phyloP scores from a whole-genome alignment of 768 basidiomycete genomes.

The Psilocybe subaeruginosa region DNA sequence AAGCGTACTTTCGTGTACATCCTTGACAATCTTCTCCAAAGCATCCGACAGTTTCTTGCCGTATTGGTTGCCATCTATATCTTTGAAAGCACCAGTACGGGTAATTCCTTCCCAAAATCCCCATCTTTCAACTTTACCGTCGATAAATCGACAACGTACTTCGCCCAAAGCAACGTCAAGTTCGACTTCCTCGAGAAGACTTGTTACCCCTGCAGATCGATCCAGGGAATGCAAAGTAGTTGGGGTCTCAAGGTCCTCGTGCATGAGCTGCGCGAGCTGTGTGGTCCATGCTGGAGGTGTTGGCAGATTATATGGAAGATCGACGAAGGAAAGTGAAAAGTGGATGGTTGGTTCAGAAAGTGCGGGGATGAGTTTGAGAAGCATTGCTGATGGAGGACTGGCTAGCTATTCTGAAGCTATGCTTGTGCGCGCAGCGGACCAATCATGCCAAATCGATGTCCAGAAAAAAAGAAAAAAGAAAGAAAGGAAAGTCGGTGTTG shows the following conservation, averaged over 20 bases:
- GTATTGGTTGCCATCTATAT: conserved; percentile 15
- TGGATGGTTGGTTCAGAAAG: conserved; percentile 54
- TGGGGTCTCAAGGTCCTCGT: conserved; percentile 58
- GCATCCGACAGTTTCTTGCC: conserved; percentile 34
- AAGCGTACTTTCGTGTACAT: conserved; percentile 51
- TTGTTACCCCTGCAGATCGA: conserved; percentile 57
- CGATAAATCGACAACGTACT: conserved; percentile 59
- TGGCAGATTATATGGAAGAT: conserved; percentile 48
- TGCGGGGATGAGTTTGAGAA: conserved; percentile 54
- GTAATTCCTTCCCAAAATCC: conserved; percentile 32
- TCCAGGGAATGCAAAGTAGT: conserved; percentile 59
- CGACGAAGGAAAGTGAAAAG: conserved; percentile 58
- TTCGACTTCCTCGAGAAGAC: conserved; percentile 58
- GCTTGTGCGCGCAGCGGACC: not conserved
- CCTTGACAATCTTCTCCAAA: conserved; percentile 52
- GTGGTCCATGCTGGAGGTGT: conserved; percentile 56
- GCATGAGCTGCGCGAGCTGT: conserved; percentile 52
- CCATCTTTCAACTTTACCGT: conserved; percentile 56
- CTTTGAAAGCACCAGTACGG: conserved; percentile 18
- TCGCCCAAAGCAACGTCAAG: conserved; percentile 56
- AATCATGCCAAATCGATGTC: conserved; percentile 5
- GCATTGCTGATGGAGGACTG: conserved; percentile 38
- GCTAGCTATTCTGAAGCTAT: not conserved
- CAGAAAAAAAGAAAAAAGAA: not conserved
- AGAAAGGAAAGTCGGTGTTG: not conserved